Evolutionary conservation across 139 green algal genomes (phyloP).

Genomic region (Pycnococcus provasolii): DNA sequence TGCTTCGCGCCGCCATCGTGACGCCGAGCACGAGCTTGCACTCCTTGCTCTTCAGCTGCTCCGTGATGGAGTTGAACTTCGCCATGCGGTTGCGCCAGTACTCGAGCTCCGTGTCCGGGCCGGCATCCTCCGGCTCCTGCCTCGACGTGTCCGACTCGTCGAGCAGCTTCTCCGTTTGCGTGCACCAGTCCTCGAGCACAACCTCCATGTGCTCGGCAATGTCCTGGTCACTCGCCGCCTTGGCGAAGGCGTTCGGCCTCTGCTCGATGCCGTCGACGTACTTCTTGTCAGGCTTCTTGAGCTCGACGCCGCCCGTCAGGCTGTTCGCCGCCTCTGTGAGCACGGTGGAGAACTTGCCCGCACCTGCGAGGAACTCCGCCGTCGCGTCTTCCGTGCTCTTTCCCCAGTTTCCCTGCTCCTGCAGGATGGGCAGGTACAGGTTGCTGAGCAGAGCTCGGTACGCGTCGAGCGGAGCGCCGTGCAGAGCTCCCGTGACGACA

Average conservation of each 20-base stretch:
- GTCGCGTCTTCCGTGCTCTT: constrained; percentile 44
- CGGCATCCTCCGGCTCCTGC: constrained; percentile 42
- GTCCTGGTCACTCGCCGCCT: constrained; percentile 42
- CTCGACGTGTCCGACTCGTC: constrained; percentile 17
- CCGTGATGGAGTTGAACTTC: constrained; percentile 66
- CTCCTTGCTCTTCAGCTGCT: constrained; percentile 70
- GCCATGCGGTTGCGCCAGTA: constrained; percentile 70
- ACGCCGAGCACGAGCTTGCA: constrained; percentile 64
- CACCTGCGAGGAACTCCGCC: constrained; percentile 43
- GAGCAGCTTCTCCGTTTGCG: constrained; percentile 44
- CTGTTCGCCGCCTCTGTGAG: constrained; percentile 56
- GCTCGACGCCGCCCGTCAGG: constrained; percentile 51
- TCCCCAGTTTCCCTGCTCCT: constrained; percentile 51
- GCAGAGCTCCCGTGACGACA: constrained; percentile 35
- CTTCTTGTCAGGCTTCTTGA: constrained; percentile 50
- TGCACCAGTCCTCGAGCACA: constrained; percentile 58
- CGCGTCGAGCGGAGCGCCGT: constrained; percentile 45
- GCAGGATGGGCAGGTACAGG: constrained; percentile 67
- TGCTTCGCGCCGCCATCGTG: constrained; percentile 36
- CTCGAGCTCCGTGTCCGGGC: constrained; percentile 74
- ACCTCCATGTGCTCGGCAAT: constrained; percentile 30
- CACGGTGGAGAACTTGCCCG: constrained; percentile 51
- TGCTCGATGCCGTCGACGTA: constrained; percentile 48
- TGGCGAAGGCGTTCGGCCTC: constrained; percentile 40
- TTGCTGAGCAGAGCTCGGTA: constrained; percentile 59